Conservation (phyloP, 805 yeast species). For the Maudiozyma saulgeensis region DNA sequence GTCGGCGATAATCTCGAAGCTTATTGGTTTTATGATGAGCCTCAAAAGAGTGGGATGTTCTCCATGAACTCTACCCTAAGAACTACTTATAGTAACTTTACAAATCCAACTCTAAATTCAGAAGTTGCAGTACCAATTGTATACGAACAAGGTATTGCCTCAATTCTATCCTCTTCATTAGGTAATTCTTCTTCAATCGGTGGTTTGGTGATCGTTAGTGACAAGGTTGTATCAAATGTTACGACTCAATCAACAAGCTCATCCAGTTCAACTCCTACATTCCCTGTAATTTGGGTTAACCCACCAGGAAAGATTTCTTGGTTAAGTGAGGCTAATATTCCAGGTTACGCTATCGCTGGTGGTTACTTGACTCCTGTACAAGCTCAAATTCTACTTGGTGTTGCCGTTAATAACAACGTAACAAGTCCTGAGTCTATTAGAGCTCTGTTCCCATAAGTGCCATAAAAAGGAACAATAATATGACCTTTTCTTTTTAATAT, state of each 20-base stretch:
- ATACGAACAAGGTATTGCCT: constrained; percentile 18
- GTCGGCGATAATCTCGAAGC: constrained; percentile 8
- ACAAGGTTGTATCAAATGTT: constrained; percentile 8
- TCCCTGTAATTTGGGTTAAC: constrained; percentile 21
- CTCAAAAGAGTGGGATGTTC: constrained; percentile 12
- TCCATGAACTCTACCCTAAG: constrained; percentile 15
- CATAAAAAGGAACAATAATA: background rate
- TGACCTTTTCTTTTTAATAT: background rate
- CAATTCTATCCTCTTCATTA: constrained; percentile 12
- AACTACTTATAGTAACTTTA: constrained; percentile 16
- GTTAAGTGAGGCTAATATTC: constrained; percentile 13
- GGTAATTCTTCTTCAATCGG: constrained; percentile 5
- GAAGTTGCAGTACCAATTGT: constrained; percentile 21
- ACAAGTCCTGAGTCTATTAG: constrained; percentile 6
- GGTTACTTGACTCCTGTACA: constrained; percentile 26
- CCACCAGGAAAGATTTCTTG: constrained; percentile 7
- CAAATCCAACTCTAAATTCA: constrained; percentile 7
- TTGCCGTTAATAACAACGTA: constrained; percentile 24
- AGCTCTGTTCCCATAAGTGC: constrained; percentile 7
- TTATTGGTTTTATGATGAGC: constrained; percentile 19
- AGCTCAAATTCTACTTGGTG: constrained; percentile 24
- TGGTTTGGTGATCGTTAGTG: constrained; percentile 21
- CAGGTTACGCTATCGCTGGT: constrained; percentile 21
- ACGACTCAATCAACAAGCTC: constrained; percentile 10
- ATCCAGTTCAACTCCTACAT: constrained; percentile 1